Conservation (phyloP, 2,329 filamentous ascomycete genomes). For the Cladosporium colombiae region DNA sequence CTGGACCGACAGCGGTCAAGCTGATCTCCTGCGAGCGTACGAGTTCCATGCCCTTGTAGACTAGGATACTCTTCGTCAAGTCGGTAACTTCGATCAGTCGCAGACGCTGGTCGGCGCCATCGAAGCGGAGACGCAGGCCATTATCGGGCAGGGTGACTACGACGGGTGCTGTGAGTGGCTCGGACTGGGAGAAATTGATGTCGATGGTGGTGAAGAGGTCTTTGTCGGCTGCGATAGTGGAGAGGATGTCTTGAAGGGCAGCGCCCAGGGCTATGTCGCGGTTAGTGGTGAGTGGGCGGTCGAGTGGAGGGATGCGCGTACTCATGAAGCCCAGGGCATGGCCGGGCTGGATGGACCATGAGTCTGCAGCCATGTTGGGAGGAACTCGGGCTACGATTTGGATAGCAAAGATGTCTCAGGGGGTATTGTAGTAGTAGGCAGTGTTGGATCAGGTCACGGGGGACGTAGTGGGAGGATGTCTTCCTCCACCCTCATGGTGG, state of each 20-base stretch:
- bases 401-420: conserved; percentile 9
- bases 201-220: conserved; percentile 81
- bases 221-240: conserved; percentile 84
- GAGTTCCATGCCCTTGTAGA: conserved; percentile 79
- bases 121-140: conserved; percentile 86
- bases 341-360: conserved; percentile 28
- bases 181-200: conserved; percentile 72
- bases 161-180: conserved; percentile 74
- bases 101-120: conserved; percentile 87
- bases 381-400: not conserved
- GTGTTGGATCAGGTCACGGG: conserved; percentile 18
- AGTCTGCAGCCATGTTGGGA: conserved; percentile 18
- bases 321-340: conserved; percentile 43
- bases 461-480: conserved; percentile 20
- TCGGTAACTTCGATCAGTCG: conserved; percentile 89
- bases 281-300: conserved; percentile 5
- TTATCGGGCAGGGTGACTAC: conserved; percentile 77
- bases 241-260: conserved; percentile 86
- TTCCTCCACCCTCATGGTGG: conserved; percentile 22
- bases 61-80: conserved; percentile 80
- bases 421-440: not conserved
- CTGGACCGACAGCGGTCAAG: conserved; percentile 29
- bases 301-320: conserved; percentile 27
- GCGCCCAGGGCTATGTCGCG: conserved; percentile 71
- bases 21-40: conserved; percentile 60